Percentiles rank a stretch among this genome's conserved stretches.
Evolutionary conservation across 371 early-diverging fungal genomes (phyloP).

Genomic region (Umbelopsis sp.): DNA sequence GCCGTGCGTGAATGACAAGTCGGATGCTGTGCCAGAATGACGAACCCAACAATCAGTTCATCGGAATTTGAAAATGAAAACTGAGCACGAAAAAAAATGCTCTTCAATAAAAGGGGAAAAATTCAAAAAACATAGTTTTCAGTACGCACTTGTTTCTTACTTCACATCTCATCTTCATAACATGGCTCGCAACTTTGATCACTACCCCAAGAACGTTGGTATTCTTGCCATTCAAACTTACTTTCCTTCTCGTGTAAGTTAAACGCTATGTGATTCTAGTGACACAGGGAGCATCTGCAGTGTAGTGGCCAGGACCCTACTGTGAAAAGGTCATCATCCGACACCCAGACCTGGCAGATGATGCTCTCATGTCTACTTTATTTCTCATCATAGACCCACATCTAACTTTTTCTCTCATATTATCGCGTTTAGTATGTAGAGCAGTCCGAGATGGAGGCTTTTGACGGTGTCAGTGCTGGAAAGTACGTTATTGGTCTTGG

Average conservation of each 20-base stretch:
- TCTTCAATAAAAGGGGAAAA: constrained; percentile 12
- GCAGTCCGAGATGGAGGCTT: constrained; percentile 86
- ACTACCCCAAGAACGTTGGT: constrained; percentile 85
- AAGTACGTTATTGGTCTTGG: constrained; percentile 98
- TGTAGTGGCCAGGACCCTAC: no score
- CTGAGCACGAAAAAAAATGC: constrained; percentile 6
- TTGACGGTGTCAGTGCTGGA: constrained; percentile 92
- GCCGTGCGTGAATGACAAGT: background rate
- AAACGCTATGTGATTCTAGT: no score
- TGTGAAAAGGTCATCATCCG: constrained; percentile 1
- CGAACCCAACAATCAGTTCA: constrained; percentile 16
- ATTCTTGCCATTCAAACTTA: constrained; percentile 93
- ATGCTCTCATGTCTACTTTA: background rate
- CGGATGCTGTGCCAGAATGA: constrained; percentile 15
- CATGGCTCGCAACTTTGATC: constrained; percentile 37
- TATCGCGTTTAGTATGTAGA: constrained; percentile 73
- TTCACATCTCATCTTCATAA: constrained; percentile 25
- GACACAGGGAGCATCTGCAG: background rate
- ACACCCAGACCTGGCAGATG: constrained; percentile 1
- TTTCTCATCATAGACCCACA: background rate
- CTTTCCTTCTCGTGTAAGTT: constrained; percentile 74
- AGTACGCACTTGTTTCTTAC: constrained; percentile 15
- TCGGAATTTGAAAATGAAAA: constrained; percentile 5
- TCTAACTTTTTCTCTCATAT: background rate
- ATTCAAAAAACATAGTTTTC: constrained; percentile 4